A percentile compares a stretch with the other conserved stretches of the same genome.
Conservation (phyloP, 225 moss, liverwort and hornwort genomes). For the Rhytidiadelphus loreus region DNA sequence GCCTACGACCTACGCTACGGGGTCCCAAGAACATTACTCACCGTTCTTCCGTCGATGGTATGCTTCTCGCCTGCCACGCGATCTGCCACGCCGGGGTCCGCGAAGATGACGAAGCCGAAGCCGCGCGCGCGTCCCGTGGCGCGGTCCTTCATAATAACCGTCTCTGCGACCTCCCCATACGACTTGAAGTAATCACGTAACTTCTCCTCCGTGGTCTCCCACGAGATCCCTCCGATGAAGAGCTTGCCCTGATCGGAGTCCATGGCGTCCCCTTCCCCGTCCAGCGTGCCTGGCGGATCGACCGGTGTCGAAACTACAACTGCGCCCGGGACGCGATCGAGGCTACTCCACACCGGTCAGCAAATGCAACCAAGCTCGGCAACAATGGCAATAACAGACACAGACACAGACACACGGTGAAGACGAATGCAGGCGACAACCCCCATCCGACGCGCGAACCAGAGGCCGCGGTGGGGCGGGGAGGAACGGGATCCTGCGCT, state of each 20-base stretch:
- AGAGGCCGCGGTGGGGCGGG: slow-evolving; percentile 5
- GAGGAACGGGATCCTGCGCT: neutral
- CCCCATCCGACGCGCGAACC: slow-evolving; percentile 18
- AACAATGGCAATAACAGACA: neutral
- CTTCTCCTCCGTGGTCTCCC: slow-evolving; percentile 67
- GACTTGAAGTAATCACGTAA: slow-evolving; percentile 50
- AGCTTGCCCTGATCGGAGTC: slow-evolving; percentile 65
- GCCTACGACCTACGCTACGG: neutral
- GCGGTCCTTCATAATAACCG: slow-evolving; percentile 59
- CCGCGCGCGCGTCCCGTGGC: slow-evolving; percentile 53
- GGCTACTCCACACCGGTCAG: neutral
- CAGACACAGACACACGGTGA: neutral
- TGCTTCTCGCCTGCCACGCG: slow-evolving; percentile 57
- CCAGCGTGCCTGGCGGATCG: slow-evolving; percentile 1
- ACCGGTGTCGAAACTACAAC: neutral
- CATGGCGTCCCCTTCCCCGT: slow-evolving; percentile 32
- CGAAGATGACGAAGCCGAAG: slow-evolving; percentile 54
- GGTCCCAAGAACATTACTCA: slow-evolving; percentile 1
- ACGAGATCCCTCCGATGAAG: slow-evolving; percentile 54
- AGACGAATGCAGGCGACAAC: neutral
- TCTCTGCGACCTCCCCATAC: slow-evolving; percentile 54
- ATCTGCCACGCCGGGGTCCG: slow-evolving; percentile 50
- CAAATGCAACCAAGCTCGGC: neutral
- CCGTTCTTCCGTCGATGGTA: slow-evolving; percentile 55
- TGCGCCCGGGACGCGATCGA: neutral